Evolutionary conservation across 108 stramenopile species (phyloP), one percentile per base, ranked within the genome.

Genomic region (Chaetoceros tenuissimus): DNA sequence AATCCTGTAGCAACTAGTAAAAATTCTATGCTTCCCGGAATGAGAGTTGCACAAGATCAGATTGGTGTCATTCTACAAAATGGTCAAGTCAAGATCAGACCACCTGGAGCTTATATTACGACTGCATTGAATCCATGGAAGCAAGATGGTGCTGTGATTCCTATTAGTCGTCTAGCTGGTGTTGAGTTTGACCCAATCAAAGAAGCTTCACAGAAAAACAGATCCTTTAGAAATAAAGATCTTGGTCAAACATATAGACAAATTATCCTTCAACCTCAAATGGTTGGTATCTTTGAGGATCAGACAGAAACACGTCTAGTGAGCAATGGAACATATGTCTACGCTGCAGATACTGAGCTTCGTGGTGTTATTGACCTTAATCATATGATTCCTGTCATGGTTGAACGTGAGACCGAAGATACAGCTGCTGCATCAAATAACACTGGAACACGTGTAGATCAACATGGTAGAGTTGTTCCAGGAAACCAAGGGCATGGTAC

Each of bases 341-440:
- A 49, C 48, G 48, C 19, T 23, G 3, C 19, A 3, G 48, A 49
- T 5, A 49, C 48, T 23, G 22, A 22, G 21, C 19, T 49, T 19
- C 48, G 48, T 3, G 48, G 48, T 49, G 48, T 49, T n/a, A 49
- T 49, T 49, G 48, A 49, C n/a, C n/a, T 49, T 7, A 49, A 49
- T 49, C n/a, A n/a, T 23, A 49, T 49, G 48, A 17, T n/a, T 22
- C 48, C 48, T 5, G 48, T 49, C 13, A 49, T 49, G 7, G 48
- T 49, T 23, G 48, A 49, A 49, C 7, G 48, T 7, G 48, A 49
- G n/a, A 49, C 48, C 5, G 48, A 49, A n/a, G 48, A 49, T 49
- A 49, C 48, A 7, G 48, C 48, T 23, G n/a, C 21, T 23, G 48
- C n/a, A 7, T 17, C 7, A 3, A 7, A 7, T 49, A n/a, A 5